Evolutionary conservation across 2,329 filamentous ascomycete species (phyloP).

Genomic region (Botrytis sinoallii): DNA sequence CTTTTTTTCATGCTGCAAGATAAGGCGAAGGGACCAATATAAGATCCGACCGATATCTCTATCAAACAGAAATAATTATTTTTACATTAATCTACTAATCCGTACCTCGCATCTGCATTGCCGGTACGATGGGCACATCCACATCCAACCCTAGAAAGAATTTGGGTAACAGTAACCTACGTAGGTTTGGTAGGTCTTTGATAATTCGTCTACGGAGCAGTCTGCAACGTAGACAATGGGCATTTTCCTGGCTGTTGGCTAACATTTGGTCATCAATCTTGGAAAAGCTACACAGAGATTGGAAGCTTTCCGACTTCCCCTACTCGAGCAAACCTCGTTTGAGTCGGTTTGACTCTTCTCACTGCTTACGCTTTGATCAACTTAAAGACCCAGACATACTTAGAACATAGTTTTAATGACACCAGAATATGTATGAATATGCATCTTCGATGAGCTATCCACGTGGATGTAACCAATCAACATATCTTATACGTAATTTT

Average conservation of each 20-base stretch:
- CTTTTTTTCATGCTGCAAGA: background rate
- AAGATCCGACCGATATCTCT: conserved; percentile 10
- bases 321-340: background rate
- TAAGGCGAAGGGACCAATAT: conserved; percentile 17
- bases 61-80: conserved; percentile 16
- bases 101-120: conserved; percentile 28
- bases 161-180: conserved; percentile 6
- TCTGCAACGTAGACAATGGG: background rate
- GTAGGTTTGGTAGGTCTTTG: background rate
- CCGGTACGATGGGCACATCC: conserved; percentile 15
- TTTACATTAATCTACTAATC: conserved; percentile 25
- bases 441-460: conserved; percentile 1
- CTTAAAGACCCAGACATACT: background rate
- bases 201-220: background rate
- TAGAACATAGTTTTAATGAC: conserved; percentile 8
- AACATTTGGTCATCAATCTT: background rate
- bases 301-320: background rate
- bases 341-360: background rate
- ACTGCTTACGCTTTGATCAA: conserved; percentile 6
- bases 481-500: conserved; percentile 21
- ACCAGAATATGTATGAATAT: conserved; percentile 16
- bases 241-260: background rate
- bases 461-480: conserved; percentile 7
- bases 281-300: background rate
- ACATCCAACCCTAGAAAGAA: conserved; percentile 10